phyloP scores from a whole-genome alignment of 768 basidiomycete species.

The Tricholoma sp. region DNA sequence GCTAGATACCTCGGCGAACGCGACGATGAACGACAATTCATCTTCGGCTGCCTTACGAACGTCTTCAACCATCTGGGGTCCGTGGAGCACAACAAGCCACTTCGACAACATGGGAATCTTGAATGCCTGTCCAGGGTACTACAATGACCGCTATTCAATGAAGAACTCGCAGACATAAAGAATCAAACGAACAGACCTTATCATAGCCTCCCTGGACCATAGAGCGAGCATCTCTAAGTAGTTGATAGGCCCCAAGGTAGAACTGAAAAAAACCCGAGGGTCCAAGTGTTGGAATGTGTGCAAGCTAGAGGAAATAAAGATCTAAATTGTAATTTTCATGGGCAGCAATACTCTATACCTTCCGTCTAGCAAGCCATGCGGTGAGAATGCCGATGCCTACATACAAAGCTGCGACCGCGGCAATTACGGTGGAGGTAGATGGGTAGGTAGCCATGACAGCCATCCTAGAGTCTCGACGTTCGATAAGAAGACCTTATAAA shows the following conservation, averaged over 20 bases:
- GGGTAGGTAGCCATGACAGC: background rate
- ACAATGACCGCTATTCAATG: background rate
- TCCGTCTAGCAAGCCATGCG: background rate
- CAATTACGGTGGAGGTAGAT: background rate
- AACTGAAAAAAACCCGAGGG: conserved; percentile 13
- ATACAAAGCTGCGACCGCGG: background rate
- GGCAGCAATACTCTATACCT: background rate
- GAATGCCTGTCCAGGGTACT: conserved; percentile 24
- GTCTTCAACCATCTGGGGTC: conserved; percentile 42
- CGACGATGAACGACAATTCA: conserved; percentile 23
- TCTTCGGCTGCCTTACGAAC: conserved; percentile 33
- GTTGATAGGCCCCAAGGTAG: conserved; percentile 13
- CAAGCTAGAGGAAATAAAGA: conserved; percentile 1
- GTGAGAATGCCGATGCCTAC: background rate
- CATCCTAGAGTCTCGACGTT: too few species aligned
- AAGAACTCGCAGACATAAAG: background rate
- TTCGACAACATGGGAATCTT: conserved; percentile 35
- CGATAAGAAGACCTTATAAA: too few species aligned
- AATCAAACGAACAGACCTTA: conserved; percentile 1
- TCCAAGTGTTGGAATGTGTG: conserved; percentile 14
- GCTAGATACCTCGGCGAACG: conserved; percentile 20
- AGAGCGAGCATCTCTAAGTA: conserved; percentile 5
- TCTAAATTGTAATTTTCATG: too few species aligned
- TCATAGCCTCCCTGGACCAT: conserved; percentile 16
- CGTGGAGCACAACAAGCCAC: conserved; percentile 43